Evolutionary conservation across 129 eudicot genomes (phyloP), one percentile per base, ranked within the genome.

Genomic region (Rutidosis leptorrhynchoides): DNA sequence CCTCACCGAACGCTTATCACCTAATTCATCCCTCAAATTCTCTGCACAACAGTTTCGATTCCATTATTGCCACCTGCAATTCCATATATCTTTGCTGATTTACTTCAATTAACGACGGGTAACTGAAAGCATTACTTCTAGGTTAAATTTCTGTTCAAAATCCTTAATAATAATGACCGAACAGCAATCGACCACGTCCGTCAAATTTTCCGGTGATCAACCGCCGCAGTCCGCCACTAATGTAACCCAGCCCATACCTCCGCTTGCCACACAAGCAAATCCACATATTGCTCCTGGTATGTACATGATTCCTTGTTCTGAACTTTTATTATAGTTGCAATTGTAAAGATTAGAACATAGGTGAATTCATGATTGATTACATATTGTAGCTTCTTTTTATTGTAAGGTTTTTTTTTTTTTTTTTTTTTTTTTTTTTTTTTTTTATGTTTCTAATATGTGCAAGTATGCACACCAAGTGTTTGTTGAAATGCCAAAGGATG

Each of bases 261-360:
- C 72, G 22, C 16, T 32, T 11, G 72, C 22, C 33, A 53, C 33
- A 6, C 32, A 35, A 28, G 22, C 70, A 26, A 35, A 53, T 35
- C 45, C 55, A 19, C 77, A 73, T 26, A 64, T 42, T 9, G 32
- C 48, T 29, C 37, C 69, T 66, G 74, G 78, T 74, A 65, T 28
- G 16, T 74, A 3, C 61, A 21, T n/a, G 72, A 33, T 48, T 7
- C 28, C 25, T 48, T 10, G 46, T 66, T 27, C 28, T 27, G n/a
- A 17, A 28, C 14, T 54, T 30, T 9, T 10, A 7, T 11, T 15
- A 9, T 16, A 21, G 52, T 16, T 32, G 52, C 32, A 2, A 33
- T 16, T 32, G 52, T 53, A 2, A 33, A 33, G 25, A 19, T 45
- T 59, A 0, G 17, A 35, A 5, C 40, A 45, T 10, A 11, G 53